Evolutionary conservation across 441 rosid species (phyloP), one percentile per base, ranked within the genome.

Genomic region (Arabidopsis hybrid): DNA sequence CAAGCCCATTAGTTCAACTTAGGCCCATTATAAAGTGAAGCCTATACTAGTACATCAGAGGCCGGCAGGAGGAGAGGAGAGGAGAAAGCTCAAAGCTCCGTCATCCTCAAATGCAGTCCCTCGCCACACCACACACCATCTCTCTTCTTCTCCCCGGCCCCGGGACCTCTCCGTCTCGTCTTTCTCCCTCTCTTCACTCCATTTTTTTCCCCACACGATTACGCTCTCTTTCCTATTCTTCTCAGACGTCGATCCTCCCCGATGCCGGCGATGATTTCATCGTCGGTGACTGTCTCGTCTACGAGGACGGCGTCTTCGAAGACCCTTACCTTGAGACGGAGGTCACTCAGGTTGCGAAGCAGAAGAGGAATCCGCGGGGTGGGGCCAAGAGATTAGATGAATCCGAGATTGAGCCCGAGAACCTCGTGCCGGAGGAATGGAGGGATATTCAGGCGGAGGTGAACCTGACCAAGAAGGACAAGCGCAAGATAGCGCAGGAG

Each of bases 371-470:
- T 32, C 49, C 38, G 71, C 79, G 45, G 32, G 72, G 78, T 53
- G 69, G 64, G 60, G 38, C 17, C 12, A 77, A 78, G 52, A 76
- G 73, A 45, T 72, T 32, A 36, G 79, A 17, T 17, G 51, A 60
- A 7, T 16, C 68, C 4, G 88, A 82, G 77, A 69, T 85, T 26
- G 75, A 83, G 77, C 51, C 79, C 9, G 85, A 89, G 83, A 90
- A 88, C 64, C 80, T 92, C 83, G 97, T 94, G 39, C 99, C 99
- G 3, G 95, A 92, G 31, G 80, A 88, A 21, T 92, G 97, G 97
- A 88, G 82, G 51, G 85, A 88, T 71, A 80, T 83, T 12, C 92
- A 87, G 69, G 97, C 90, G 38, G 95, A 94, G 81, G 82, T 94
- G 59, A 88, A 89, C 60, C 79, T 90, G 76, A 84, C 91, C 5